Percentiles rank a stretch among this genome's conserved stretches.
These are phyloP conservation scores for Kwoniella sp. DNA, from an alignment of 768 basidiomycete genomes.

Conservation along the genomic window DNA sequence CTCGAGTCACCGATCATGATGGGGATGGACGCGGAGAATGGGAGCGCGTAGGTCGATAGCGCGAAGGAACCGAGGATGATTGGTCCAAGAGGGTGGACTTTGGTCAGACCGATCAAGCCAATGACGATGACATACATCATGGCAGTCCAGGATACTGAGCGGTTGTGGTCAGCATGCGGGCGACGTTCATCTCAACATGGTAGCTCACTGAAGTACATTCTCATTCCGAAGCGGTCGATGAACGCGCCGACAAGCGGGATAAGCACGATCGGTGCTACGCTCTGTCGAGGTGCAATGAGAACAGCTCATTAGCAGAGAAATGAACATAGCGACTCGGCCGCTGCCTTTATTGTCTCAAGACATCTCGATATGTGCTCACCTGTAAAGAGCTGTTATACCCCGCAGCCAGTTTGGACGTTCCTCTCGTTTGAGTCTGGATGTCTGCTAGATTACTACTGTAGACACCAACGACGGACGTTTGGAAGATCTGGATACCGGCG, in stretches of 20 bases:
- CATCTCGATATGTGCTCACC: too few relatives aligned
- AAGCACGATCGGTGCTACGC: constrained; percentile 50
- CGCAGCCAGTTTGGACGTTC: constrained; percentile 46
- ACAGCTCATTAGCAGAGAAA: too few relatives aligned
- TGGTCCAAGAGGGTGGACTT: constrained; percentile 48
- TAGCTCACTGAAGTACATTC: constrained; percentile 42
- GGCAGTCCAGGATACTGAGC: constrained; percentile 39
- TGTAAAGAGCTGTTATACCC: constrained; percentile 51
- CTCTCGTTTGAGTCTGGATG: constrained; percentile 44
- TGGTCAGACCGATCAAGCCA: constrained; percentile 45
- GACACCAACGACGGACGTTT: constrained; percentile 40
- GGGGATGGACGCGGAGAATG: constrained; percentile 51
- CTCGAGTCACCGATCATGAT: constrained; percentile 38
- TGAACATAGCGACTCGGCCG: too few relatives aligned
- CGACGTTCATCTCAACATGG: background rate
- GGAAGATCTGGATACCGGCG: constrained; percentile 44
- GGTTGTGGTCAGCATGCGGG: background rate
- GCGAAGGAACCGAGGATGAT: constrained; percentile 47
- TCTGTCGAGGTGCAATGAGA: background rate
- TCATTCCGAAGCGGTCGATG: constrained; percentile 49
- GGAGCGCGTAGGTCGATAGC: constrained; percentile 43
- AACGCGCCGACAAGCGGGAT: constrained; percentile 47
- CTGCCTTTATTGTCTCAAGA: too few relatives aligned
- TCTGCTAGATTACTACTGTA: constrained; percentile 54
- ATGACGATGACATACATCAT: constrained; percentile 51